These are phyloP conservation scores for Centella asiatica DNA, from an alignment of 129 eudicot species.

Conservation along the genomic window DNA sequence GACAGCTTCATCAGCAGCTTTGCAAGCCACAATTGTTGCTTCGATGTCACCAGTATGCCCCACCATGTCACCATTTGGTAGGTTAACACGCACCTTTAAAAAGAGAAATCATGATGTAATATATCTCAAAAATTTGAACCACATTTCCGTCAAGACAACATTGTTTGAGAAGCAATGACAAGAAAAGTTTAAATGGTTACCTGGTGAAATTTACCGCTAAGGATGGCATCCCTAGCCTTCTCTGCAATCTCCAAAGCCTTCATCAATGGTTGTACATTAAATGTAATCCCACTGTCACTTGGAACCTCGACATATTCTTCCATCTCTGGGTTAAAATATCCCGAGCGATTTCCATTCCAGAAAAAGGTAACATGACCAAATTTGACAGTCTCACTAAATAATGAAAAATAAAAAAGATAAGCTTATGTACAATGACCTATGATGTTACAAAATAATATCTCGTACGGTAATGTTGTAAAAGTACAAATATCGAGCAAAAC, in stretches of 20 bases:
- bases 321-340: constrained; percentile 43
- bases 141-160: background rate
- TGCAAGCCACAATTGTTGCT: constrained; percentile 59
- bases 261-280: constrained; percentile 60
- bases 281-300: constrained; percentile 55
- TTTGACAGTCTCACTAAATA: constrained; percentile 59
- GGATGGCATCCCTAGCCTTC: constrained; percentile 62
- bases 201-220: constrained; percentile 59
- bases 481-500: background rate
- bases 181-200: constrained; percentile 8
- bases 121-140: background rate
- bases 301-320: constrained; percentile 70
- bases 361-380: constrained; percentile 72
- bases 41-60: constrained; percentile 67
- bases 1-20: constrained; percentile 65
- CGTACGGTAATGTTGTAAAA: background rate
- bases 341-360: constrained; percentile 74
- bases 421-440: background rate
- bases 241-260: constrained; percentile 62
- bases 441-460: background rate
- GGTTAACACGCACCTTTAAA: constrained; percentile 53
- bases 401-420: background rate
- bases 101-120: background rate
- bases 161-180: background rate
- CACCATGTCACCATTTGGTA: constrained; percentile 64